Evolutionary conservation across 495 filamentous ascomycete species (phyloP), one percentile per base, ranked within the genome.

Genomic region (Penicillium fimorum): DNA sequence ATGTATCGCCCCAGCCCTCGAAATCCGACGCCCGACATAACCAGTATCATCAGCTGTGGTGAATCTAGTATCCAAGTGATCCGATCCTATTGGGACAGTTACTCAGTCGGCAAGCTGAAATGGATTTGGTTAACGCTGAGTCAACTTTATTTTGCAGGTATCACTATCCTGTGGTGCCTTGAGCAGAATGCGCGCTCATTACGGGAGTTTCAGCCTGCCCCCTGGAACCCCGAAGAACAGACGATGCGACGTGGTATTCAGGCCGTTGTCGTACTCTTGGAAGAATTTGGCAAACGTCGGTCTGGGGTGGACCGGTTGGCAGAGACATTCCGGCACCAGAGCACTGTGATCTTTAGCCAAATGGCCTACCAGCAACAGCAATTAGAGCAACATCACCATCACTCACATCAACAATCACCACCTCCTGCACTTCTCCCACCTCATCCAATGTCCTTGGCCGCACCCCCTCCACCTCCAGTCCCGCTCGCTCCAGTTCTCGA

Each of bases 111-210:
- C 35, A 80, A 78, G 51, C 67, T 82, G 12, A 82, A 81, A 55
- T 82, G 79, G 70, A 79, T 79, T 20, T 82, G 79, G 79, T 65
- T 82, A 43, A 78, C 79, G 0, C 69, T 80, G 35, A 79, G 78
- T 52, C 79, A 82, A 55, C 57, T 79, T 22, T 82, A 80, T 47
- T 79, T 77, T 60, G 79, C 79, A 1, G 77, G 76, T 4, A 72
- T 79, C 58, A 69, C 79, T 47, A 72, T 82, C 53, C 55, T 82
- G 15, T 78, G 76, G 76, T 77, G 74, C 51, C 61, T 78, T 20
- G 72, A 78, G 51, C 71, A 76, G 47, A 75, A 82, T 47, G 67
- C 79, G 13, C 77, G 73, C 9, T 65, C 74, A 0, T 53, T 81
- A 1, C 75, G 75, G 27, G 75, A 77, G 24, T 73, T 68, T 6